Conservation (phyloP, 192 early-diverging fungal species). For the Backusella morwellensis region DNA sequence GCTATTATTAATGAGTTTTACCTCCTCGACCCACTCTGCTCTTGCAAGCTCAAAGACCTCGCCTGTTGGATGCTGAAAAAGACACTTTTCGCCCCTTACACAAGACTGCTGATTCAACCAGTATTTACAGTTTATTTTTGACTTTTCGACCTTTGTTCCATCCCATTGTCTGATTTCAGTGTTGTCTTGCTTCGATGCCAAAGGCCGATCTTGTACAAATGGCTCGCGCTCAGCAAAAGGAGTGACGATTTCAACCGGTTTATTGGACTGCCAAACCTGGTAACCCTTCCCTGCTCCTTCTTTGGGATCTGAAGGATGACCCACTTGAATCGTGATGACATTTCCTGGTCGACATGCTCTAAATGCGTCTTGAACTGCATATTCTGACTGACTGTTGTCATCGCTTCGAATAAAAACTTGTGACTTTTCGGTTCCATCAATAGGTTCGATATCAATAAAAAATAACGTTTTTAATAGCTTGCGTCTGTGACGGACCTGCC, state of each 20-base stretch:
- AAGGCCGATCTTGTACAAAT: conserved; percentile 10
- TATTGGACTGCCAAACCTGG: conserved; percentile 16
- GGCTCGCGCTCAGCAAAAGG: background rate
- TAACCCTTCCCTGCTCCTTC: conserved; percentile 10
- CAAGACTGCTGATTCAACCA: conserved; percentile 34
- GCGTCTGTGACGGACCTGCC: conserved; percentile 20
- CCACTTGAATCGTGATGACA: conserved; percentile 19
- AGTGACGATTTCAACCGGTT: background rate
- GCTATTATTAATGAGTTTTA: background rate
- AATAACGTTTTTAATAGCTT: conserved; percentile 15
- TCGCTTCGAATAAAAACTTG: conserved; percentile 47
- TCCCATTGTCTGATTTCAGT: background rate
- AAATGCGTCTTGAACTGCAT: conserved; percentile 17
- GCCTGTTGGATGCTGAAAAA: conserved; percentile 32
- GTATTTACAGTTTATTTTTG: conserved; percentile 29
- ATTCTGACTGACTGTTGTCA: conserved; percentile 24
- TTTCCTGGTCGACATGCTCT: conserved; percentile 14
- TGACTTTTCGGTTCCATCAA: conserved; percentile 14
- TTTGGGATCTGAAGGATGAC: conserved; percentile 3
- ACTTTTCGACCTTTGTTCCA: conserved; percentile 7
- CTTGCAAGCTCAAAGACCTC: conserved; percentile 27
- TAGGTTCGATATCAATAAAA: conserved; percentile 20
- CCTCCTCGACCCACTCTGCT: conserved; percentile 38
- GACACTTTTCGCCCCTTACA: conserved; percentile 16
- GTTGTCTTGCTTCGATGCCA: background rate